These are phyloP conservation scores for Pestalotiopsis sp. DNA, from an alignment of 2,329 filamentous ascomycete species.

Conservation along the genomic window DNA sequence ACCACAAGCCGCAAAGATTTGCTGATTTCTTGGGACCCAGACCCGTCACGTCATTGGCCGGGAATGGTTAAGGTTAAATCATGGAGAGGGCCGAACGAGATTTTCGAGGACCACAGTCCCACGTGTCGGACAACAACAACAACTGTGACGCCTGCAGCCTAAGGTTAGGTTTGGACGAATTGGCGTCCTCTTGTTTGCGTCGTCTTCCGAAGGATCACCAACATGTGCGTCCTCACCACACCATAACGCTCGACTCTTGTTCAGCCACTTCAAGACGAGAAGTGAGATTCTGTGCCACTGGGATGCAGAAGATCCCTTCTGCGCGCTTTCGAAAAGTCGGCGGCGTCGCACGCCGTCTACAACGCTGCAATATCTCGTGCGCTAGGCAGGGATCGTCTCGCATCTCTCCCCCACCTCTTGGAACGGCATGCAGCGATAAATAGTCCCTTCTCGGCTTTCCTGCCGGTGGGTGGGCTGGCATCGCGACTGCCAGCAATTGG, in stretches of 20 bases:
- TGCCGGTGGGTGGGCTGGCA: slow-evolving; percentile 9
- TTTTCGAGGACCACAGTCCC: slow-evolving; percentile 12
- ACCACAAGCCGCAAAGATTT: slow-evolving; percentile 4
- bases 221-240: neutral
- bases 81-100: slow-evolving; percentile 14
- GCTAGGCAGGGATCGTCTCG: slow-evolving; percentile 7
- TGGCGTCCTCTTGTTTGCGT: neutral
- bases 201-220: neutral
- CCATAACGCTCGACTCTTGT: neutral
- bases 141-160: neutral
- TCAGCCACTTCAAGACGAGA: neutral
- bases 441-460: slow-evolving; percentile 13
- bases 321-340: neutral
- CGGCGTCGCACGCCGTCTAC: neutral
- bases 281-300: neutral
- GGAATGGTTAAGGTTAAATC: slow-evolving; percentile 15
- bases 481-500: slow-evolving; percentile 2
- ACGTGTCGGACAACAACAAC: neutral
- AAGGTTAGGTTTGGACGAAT: neutral
- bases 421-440: slow-evolving; percentile 8
- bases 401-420: neutral
- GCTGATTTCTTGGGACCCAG: neutral
- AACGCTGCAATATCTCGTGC: neutral
- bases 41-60: slow-evolving; percentile 6
- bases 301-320: neutral